Evolutionary conservation across 768 basidiomycete species (phyloP), one percentile per base, ranked within the genome.

Genomic region (Tephrocybe sp.): DNA sequence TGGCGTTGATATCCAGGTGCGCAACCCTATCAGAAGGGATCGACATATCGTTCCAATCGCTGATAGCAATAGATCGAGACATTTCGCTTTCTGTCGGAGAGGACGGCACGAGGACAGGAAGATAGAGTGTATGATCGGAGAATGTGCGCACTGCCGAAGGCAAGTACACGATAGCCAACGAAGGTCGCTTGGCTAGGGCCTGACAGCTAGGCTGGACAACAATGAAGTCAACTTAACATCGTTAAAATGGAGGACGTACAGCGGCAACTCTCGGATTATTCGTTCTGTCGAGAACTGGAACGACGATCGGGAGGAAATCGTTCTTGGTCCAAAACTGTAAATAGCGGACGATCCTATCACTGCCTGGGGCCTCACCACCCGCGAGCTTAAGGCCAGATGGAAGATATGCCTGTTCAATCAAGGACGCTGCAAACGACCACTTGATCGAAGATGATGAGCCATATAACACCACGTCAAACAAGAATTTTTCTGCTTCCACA

Each of bases 121-220:
- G 76, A 66, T 84, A 86, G 15, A 69, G 62, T 38, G 67, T 68
- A 57, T 77, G 76, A 48, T 68, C 67, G 10, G 45, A 26, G 74
- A 58, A 24, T 42, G 57, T 48, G n/a, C 65, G 67, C 40, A 72
- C 66, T 18, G 68, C 58, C 53, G 74, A 74, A 44, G 88, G 88
- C 40, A 88, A 67, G 66, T 81, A 87, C 50, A 89, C 71, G 53
- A 90, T 72, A 20, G 85, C 88, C 56, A 90, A 70, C 26, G 87
- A 87, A 48, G 77, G 84, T 59, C 71, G 68, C 45, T 67, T 68
- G 51, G 65, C 59, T 61, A 60, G 56, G 46, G 63, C 62, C 65
- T 73, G 72, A 53, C 65, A 61, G 61, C 62, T 66, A 66, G 73
- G 67, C 79, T 81, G 64, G 62, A 65, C 64, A 64, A 68, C 39